Evolutionary conservation across 2,329 filamentous ascomycete genomes (phyloP), one percentile per base, ranked within the genome.

Genomic region (Fusarium sp.): DNA sequence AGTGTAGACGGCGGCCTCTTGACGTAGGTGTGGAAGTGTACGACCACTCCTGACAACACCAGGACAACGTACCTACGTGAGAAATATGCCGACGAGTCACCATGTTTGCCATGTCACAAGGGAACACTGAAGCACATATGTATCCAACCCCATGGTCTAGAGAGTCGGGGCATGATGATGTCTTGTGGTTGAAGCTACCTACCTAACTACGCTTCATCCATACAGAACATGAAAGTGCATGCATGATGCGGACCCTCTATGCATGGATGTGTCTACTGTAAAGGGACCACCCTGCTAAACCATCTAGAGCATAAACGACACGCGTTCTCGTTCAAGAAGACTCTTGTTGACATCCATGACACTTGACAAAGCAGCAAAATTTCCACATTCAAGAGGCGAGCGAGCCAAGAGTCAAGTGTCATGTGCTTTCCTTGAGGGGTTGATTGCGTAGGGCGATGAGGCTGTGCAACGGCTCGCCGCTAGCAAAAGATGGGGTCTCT

Each of bases 401-500:
- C 23, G 27, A 64, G 67, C 67, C 67, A 69, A 70, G 67, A 53
- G 49, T 38, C 33, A 40, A 61, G 49, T 58, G 68, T 71, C 69
- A 71, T 71, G 65, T 71, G 62, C 58, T 55, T 29, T 29, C 49
- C 44, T n/a, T 34, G 60, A 73, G 67, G 72, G 73, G 71, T 67
- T 67, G 73, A 72, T 74, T 74, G 73, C 73, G 73, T 74, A 73
- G 73, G 62, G 71, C 46, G 55, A 56, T 73, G 73, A 73, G 73
- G 73, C 73, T 75, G 73, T 75, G 74, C 69, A 74, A 68, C 59
- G 54, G 62, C 56, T 16, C 56, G 64, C 53, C 38, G 38, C 67
- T 70, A 65, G 38, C 16, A 56, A 23, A 34, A 49, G 27, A 23
- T 44, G 38, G 29, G 46, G 31, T 38, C 34, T 40, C 50, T 64